Percentiles rank a stretch among this genome's conserved stretches.
phyloP scores from a whole-genome alignment of 2,329 filamentous ascomycete genomes.

The Colletotrichum spinosum region DNA sequence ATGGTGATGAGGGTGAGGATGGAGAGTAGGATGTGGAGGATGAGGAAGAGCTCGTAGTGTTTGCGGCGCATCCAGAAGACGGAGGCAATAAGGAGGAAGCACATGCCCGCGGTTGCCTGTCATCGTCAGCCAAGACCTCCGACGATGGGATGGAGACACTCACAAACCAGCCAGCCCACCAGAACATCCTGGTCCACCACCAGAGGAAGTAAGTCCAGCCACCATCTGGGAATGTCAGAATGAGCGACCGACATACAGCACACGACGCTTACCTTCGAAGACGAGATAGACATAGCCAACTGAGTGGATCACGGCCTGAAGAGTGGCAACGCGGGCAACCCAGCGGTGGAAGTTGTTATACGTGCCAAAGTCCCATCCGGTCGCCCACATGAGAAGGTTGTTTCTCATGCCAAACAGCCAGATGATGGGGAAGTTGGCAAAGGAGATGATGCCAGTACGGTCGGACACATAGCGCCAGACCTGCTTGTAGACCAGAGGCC shows the following conservation, averaged over 20 bases:
- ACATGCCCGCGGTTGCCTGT: slow-evolving; percentile 59
- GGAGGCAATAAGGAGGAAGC: slow-evolving; percentile 58
- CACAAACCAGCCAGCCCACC: slow-evolving; percentile 62
- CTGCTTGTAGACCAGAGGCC: slow-evolving; percentile 47
- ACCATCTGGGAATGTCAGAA: slow-evolving; percentile 47
- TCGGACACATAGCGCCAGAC: slow-evolving; percentile 68
- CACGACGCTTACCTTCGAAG: slow-evolving; percentile 44
- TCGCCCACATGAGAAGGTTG: slow-evolving; percentile 73
- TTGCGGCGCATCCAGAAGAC: slow-evolving; percentile 63
- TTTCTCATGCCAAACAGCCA: slow-evolving; percentile 78
- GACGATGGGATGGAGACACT: slow-evolving; percentile 25
- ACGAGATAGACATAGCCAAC: slow-evolving; percentile 66
- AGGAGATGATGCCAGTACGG: slow-evolving; percentile 72
- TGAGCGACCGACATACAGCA: too few relatives aligned
- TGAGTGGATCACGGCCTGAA: slow-evolving; percentile 73
- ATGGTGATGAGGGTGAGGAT: slow-evolving; percentile 61
- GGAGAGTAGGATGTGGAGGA: slow-evolving; percentile 64
- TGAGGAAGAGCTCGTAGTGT: slow-evolving; percentile 64
- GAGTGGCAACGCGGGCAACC: slow-evolving; percentile 70
- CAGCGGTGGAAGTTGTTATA: slow-evolving; percentile 77
- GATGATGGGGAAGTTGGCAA: slow-evolving; percentile 72
- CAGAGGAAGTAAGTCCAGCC: slow-evolving; percentile 49
- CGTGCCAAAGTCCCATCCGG: slow-evolving; percentile 75
- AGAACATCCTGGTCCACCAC: slow-evolving; percentile 59
- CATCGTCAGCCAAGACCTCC: neutral